phyloP scores from a whole-genome alignment of 192 early-diverging fungal genomes.

The Umbelopsis vinacea region DNA sequence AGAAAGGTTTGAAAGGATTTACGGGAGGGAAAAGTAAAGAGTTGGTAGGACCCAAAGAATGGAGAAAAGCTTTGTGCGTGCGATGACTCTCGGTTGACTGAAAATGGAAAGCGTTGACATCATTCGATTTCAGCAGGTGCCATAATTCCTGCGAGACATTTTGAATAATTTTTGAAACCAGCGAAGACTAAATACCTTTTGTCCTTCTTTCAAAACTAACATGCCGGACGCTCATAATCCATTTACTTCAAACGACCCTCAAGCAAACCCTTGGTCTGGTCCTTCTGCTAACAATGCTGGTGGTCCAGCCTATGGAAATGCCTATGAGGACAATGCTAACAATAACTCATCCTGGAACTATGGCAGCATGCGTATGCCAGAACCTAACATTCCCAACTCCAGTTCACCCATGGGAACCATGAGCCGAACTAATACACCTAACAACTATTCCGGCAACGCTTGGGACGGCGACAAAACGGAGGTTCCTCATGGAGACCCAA shows the following conservation, averaged over 20 bases:
- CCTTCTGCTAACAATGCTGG: conserved; percentile 6
- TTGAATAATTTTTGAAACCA: background rate
- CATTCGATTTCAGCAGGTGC: background rate
- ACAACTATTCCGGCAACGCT: conserved; percentile 8
- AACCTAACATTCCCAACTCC: conserved; percentile 21
- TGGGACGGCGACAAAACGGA: conserved; percentile 15
- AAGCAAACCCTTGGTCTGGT: conserved; percentile 19
- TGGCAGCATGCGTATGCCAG: conserved; percentile 30
- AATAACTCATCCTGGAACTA: conserved; percentile 12
- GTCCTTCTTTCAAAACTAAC: conserved; percentile 6
- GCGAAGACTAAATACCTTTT: background rate
- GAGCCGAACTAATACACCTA: conserved; percentile 26
- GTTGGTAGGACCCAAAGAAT: background rate
- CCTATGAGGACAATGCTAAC: conserved; percentile 24
- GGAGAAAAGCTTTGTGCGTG: background rate
- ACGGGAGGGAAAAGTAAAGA: background rate
- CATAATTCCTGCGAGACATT: background rate
- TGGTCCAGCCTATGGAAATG: conserved; percentile 30
- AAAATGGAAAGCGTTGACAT: conserved; percentile 21
- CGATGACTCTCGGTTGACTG: background rate
- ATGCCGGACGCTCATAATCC: conserved; percentile 20
- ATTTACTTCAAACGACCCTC: conserved; percentile 22
- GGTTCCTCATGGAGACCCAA: background rate
- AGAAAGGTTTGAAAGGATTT: background rate
- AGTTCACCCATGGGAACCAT: conserved; percentile 6